A percentile compares a stretch with the other conserved stretches of the same genome.
phyloP scores from a whole-genome alignment of 75 land plant species.

The Pinus albicaulis region DNA sequence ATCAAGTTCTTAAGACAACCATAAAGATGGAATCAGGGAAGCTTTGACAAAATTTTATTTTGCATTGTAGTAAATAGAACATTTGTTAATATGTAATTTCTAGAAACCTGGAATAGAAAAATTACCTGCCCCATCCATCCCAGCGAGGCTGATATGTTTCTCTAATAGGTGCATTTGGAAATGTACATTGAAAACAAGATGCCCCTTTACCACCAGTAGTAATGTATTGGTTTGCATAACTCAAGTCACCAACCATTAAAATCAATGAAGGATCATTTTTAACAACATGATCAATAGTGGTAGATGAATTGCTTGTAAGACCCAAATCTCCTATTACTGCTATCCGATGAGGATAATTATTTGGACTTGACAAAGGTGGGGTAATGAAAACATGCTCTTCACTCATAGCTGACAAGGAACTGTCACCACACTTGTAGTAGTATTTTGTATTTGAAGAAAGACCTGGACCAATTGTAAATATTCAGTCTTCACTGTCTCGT shows the following conservation, averaged over 20 bases:
- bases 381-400: slow-evolving; percentile 64
- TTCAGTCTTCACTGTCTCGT: background rate
- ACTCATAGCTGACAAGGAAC: slow-evolving; percentile 64
- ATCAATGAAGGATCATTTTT: slow-evolving; percentile 76
- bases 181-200: slow-evolving; percentile 71
- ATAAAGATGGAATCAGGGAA: background rate
- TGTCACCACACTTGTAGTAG: slow-evolving; percentile 85
- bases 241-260: slow-evolving; percentile 82
- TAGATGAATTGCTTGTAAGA: slow-evolving; percentile 79
- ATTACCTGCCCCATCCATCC: slow-evolving; percentile 96
- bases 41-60: background rate
- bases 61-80: background rate
- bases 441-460: slow-evolving; percentile 68
- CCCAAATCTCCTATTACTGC: slow-evolving; percentile 93
- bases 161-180: slow-evolving; percentile 84
- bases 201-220: slow-evolving; percentile 80
- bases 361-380: slow-evolving; percentile 43
- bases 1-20: background rate
- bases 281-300: slow-evolving; percentile 74
- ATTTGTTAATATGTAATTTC: no score
- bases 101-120: background rate
- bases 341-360: slow-evolving; percentile 58
- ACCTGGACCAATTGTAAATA: slow-evolving; percentile 32
- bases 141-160: slow-evolving; percentile 98
- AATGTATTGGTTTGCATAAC: slow-evolving; percentile 80